Percentiles rank a stretch among this genome's conserved stretches.
phyloP scores from a whole-genome alignment of 2,329 filamentous ascomycete genomes.

The Arthrobotrys megalospora region DNA sequence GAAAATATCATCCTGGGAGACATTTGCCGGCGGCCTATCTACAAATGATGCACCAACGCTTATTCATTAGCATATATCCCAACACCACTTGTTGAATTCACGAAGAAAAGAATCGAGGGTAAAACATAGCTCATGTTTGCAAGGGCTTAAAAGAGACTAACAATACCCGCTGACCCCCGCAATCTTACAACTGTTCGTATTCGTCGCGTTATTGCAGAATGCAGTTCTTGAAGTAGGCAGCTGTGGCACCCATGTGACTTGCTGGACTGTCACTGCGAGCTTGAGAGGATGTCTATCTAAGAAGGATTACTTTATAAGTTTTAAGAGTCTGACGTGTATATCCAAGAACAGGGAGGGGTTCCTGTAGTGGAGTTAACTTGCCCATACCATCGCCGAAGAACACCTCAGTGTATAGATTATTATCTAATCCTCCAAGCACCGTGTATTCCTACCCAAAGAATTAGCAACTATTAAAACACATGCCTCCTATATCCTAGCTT shows the following conservation, averaged over 20 bases:
- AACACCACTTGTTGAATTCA: too few species aligned
- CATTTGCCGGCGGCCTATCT: not conserved
- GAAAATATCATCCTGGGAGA: not conserved
- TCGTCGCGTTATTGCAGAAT: constrained; percentile 14
- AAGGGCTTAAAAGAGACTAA: not conserved
- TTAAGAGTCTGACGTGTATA: not conserved
- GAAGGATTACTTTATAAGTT: not conserved
- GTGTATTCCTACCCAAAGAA: constrained; percentile 5
- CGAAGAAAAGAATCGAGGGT: too few species aligned
- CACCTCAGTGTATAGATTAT: constrained; percentile 20
- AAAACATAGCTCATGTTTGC: too few species aligned
- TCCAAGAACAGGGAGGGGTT: too few species aligned
- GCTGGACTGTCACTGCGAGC: not conserved
- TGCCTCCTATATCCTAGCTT: too few species aligned
- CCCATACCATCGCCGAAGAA: constrained; percentile 27
- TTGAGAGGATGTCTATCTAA: constrained; percentile 17
- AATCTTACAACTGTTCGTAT: not conserved
- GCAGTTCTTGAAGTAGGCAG: constrained; percentile 5
- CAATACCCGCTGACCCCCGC: constrained; percentile 22
- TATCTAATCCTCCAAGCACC: constrained; percentile 9
- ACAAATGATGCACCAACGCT: not conserved
- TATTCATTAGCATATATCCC: too few species aligned
- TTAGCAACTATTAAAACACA: too few species aligned
- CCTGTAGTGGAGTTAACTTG: too few species aligned
- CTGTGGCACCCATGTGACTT: constrained; percentile 32